Evolutionary conservation across 1,139 yeast genomes (phyloP).

Genomic region (Wickerhamiella infanticola): DNA sequence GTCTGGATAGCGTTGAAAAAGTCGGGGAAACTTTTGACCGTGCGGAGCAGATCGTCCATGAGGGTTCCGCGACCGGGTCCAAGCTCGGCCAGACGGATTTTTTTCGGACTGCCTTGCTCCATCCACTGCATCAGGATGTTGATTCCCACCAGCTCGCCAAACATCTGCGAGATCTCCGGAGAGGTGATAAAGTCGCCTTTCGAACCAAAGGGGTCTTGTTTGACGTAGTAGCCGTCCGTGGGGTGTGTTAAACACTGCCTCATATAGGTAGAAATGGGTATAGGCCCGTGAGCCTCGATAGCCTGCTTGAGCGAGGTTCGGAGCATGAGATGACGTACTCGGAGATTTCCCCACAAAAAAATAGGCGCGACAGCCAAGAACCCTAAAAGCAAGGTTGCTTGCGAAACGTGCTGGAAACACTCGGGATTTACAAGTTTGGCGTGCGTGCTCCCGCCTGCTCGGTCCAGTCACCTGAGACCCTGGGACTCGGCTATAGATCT

Average conservation of each 20-base stretch:
- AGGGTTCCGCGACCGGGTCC: slow-evolving; percentile 83
- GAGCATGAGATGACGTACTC: neutral
- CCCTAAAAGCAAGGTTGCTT: too few relatives aligned
- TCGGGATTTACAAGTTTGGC: too few relatives aligned
- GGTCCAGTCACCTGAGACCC: too few relatives aligned
- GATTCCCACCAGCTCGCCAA: slow-evolving; percentile 73
- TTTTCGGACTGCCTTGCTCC: slow-evolving; percentile 36
- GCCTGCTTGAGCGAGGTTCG: slow-evolving; percentile 17
- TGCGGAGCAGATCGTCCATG: slow-evolving; percentile 44
- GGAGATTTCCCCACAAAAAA: too few relatives aligned
- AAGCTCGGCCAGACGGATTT: slow-evolving; percentile 53
- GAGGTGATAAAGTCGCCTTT: slow-evolving; percentile 71
- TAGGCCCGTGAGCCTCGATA: slow-evolving; percentile 61
- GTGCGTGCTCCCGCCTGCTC: too few relatives aligned
- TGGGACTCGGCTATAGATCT: too few relatives aligned
- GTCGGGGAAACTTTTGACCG: slow-evolving; percentile 17
- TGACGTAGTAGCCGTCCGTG: slow-evolving; percentile 62
- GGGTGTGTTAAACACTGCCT: slow-evolving; percentile 74
- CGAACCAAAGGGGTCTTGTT: slow-evolving; percentile 55
- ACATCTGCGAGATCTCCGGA: slow-evolving; percentile 77
- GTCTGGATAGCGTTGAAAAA: slow-evolving; percentile 22
- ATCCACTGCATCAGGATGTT: slow-evolving; percentile 49
- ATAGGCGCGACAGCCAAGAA: too few relatives aligned
- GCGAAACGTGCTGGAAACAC: too few relatives aligned
- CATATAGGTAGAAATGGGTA: slow-evolving; percentile 62